Evolutionary conservation across 2,329 filamentous ascomycete genomes (phyloP).

Genomic region (Neopestalotiopsis sp.): DNA sequence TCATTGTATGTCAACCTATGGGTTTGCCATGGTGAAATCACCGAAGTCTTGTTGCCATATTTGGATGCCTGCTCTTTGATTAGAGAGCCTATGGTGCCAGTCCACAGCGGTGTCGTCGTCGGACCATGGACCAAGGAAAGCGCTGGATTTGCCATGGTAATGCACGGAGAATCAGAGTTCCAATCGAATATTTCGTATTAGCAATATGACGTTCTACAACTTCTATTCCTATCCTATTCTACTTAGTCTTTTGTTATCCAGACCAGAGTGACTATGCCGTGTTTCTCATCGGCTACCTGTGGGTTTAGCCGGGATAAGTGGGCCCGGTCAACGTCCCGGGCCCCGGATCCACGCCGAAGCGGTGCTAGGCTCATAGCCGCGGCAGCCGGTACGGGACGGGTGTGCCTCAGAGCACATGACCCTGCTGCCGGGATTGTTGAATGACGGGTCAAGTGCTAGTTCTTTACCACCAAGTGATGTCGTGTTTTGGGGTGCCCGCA

Average conservation of each 20-base stretch:
- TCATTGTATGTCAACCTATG: not conserved
- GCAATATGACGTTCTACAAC: not conserved
- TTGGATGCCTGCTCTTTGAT: not conserved
- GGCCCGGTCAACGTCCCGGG: not conserved
- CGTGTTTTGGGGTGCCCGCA: not conserved
- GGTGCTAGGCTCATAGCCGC: not conserved
- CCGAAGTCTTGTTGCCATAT: not conserved
- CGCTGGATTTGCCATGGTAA: not conserved
- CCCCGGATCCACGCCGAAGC: not conserved
- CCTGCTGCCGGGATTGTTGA: not conserved
- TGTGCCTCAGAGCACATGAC: not conserved
- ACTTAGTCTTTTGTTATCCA: not conserved
- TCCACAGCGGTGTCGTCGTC: not conserved
- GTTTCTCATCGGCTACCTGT: not conserved
- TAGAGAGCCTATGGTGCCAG: not conserved
- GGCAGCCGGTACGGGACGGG: not conserved
- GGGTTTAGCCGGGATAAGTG: not conserved
- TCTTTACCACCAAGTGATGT: not conserved
- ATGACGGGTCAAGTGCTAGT: not conserved
- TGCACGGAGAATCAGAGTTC: not conserved
- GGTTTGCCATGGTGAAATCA: not conserved
- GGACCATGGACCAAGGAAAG: not conserved
- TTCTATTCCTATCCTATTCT: not conserved
- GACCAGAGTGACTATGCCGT: not conserved
- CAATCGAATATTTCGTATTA: not conserved